Evolutionary conservation across 345 rosid genomes (phyloP).

Genomic region (Eutrema heterophyllum): DNA sequence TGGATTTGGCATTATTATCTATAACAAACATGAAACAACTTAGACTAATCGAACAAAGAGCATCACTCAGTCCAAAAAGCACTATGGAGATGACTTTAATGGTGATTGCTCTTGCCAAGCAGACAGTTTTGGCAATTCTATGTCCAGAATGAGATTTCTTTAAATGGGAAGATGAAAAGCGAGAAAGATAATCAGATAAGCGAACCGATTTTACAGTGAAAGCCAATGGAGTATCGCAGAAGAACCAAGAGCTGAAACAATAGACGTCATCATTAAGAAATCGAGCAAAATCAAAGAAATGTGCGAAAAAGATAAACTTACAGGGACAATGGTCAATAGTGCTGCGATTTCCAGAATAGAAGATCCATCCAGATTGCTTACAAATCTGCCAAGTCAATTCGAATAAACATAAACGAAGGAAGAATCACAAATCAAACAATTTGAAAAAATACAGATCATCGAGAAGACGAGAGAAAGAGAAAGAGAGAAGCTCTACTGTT

Average conservation of each 20-base stretch:
- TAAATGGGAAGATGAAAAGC: neutral
- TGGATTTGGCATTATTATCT: slow-evolving; percentile 10
- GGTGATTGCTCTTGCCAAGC: neutral
- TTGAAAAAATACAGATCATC: neutral
- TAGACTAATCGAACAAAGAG: neutral
- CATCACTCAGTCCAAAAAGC: neutral
- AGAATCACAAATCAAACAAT: neutral
- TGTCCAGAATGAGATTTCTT: neutral
- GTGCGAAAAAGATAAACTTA: slow-evolving; percentile 16
- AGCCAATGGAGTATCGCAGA: slow-evolving; percentile 46
- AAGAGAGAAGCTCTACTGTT: slow-evolving; percentile 41
- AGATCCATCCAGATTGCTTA: slow-evolving; percentile 79
- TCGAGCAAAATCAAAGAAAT: neutral
- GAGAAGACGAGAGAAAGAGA: slow-evolving; percentile 6
- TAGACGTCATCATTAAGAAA: neutral
- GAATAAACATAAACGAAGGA: neutral
- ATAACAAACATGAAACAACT: slow-evolving; percentile 10
- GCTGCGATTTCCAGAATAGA: slow-evolving; percentile 65
- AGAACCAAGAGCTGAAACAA: slow-evolving; percentile 51
- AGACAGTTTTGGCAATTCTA: neutral
- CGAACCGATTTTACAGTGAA: slow-evolving; percentile 36
- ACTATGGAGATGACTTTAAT: neutral
- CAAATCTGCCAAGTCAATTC: slow-evolving; percentile 48
- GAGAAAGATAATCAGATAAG: neutral
- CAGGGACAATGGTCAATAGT: slow-evolving; percentile 58